Conservation (phyloP, 2,329 filamentous ascomycete genomes). For the Ilyonectria mors-panacis region DNA sequence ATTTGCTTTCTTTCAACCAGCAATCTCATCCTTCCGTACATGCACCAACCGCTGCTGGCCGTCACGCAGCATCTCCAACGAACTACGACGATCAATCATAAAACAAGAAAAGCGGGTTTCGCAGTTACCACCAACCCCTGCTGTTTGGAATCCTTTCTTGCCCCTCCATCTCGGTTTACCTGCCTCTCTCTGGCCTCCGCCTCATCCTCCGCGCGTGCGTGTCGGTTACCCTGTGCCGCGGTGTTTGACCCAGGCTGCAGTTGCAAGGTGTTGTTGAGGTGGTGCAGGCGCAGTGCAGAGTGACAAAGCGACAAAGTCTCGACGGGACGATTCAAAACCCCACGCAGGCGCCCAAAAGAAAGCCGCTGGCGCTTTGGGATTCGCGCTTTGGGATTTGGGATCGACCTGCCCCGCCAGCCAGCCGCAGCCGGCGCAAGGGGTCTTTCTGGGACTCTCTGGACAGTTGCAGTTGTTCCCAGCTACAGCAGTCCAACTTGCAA, state of each 20-base stretch:
- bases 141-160: slow-evolving; percentile 13
- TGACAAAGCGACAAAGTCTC: neutral
- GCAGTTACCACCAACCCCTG: slow-evolving; percentile 1
- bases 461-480: slow-evolving; percentile 1
- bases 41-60: neutral
- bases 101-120: slow-evolving; percentile 13
- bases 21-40: neutral
- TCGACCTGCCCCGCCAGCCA: slow-evolving; percentile 23
- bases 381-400: neutral
- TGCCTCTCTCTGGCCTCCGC: neutral
- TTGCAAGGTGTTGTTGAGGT: neutral
- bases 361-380: slow-evolving; percentile 9
- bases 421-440: slow-evolving; percentile 22
- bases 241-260: neutral
- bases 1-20: neutral
- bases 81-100: slow-evolving; percentile 5
- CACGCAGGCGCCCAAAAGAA: slow-evolving; percentile 7
- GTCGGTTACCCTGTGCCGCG: neutral
- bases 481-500: neutral
- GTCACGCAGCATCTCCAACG: neutral
- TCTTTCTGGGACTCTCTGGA: slow-evolving; percentile 13
- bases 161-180: slow-evolving; percentile 2
- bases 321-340: neutral
- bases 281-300: neutral
- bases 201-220: neutral